phyloP scores from a whole-genome alignment of 2,329 filamentous ascomycete genomes.

The Truncatella angustata region DNA sequence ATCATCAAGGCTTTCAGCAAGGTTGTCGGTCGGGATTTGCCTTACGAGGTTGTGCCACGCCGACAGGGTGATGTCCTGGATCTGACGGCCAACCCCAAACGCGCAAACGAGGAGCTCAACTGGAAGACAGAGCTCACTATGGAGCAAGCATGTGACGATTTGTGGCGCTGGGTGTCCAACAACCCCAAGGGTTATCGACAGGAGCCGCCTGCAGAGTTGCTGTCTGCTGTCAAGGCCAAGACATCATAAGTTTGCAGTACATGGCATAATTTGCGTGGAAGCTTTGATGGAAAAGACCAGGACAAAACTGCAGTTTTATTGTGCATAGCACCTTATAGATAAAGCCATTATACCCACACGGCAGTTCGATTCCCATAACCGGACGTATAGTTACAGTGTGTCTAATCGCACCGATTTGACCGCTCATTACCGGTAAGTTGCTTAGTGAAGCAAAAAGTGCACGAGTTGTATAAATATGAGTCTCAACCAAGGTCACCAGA shows the following conservation, averaged over 20 bases:
- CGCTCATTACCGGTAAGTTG: no score
- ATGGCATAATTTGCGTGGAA: not conserved
- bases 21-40: slow-evolving; percentile 80
- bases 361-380: no score
- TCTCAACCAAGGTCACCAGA: no score
- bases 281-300: not conserved
- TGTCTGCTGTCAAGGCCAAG: slow-evolving; percentile 58
- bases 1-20: slow-evolving; percentile 93
- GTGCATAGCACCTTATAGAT: not conserved
- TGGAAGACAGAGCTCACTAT: slow-evolving; percentile 92
- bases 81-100: slow-evolving; percentile 84
- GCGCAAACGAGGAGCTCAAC: slow-evolving; percentile 82
- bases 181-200: slow-evolving; percentile 95
- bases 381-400: no score
- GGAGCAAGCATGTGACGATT: slow-evolving; percentile 88
- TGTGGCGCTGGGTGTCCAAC: slow-evolving; percentile 97
- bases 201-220: slow-evolving; percentile 78
- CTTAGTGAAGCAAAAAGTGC: no score
- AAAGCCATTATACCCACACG: slow-evolving; percentile 4
- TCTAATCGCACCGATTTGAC: no score
- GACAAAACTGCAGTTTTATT: not conserved
- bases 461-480: no score
- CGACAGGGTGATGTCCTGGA: slow-evolving; percentile 89
- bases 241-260: slow-evolving; percentile 16
- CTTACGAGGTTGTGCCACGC: slow-evolving; percentile 81